A percentile compares a stretch with the other conserved stretches of the same genome.
phyloP scores from a whole-genome alignment of 371 early-diverging fungal genomes.

The Lichtheimia ramosa region DNA sequence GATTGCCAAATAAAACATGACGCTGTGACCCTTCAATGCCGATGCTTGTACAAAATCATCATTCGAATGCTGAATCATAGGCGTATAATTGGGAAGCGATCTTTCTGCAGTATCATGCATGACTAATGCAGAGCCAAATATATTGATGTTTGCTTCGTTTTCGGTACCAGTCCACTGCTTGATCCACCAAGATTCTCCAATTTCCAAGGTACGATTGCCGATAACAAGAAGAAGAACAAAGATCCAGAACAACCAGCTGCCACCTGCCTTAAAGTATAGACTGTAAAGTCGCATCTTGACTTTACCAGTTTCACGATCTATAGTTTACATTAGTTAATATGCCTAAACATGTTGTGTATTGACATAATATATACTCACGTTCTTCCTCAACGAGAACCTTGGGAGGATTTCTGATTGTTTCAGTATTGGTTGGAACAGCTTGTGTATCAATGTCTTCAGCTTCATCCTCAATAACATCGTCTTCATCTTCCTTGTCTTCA shows the following conservation, averaged over 20 bases:
- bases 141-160: not conserved
- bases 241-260: conserved; percentile 54
- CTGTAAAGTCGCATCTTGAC: conserved; percentile 51
- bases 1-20: conserved; percentile 39
- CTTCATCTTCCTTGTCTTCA: conserved; percentile 39
- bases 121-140: conserved; percentile 4
- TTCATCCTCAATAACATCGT: conserved; percentile 22
- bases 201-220: conserved; percentile 49
- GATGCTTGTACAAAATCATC: not conserved
- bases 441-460: conserved; percentile 3
- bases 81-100: not conserved
- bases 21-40: conserved; percentile 11
- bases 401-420: conserved; percentile 21
- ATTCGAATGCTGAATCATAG: not conserved
- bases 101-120: conserved; percentile 12
- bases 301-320: conserved; percentile 51
- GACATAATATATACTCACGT: conserved; percentile 11
- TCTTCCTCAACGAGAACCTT: conserved; percentile 39
- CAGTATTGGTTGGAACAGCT: not conserved
- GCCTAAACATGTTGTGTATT: not conserved
- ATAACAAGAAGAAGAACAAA: conserved; percentile 33
- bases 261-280: conserved; percentile 49
- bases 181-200: conserved; percentile 56
- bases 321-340: not conserved
- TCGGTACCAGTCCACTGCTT: conserved; percentile 48